A percentile compares a stretch with the other conserved stretches of the same genome.
Evolutionary conservation across 805 yeast species (phyloP).

Genomic region (Metschnikowia corniflorae): DNA sequence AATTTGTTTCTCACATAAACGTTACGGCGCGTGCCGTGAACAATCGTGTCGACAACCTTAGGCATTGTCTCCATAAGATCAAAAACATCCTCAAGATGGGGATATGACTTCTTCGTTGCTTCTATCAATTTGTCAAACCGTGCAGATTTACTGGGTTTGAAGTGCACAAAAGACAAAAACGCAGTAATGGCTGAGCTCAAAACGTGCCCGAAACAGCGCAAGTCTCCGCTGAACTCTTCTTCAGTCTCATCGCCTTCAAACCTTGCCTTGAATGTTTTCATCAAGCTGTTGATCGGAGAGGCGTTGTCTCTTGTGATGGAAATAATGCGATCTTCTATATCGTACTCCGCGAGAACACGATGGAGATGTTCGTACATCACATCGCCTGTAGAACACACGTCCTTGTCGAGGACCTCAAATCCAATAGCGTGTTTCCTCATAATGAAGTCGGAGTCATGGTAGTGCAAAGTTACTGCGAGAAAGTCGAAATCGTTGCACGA

Average conservation of each 20-base stretch:
- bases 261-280: background rate
- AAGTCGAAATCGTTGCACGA: conserved; percentile 1
- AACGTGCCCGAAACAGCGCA: background rate
- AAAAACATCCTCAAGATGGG: background rate
- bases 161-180: background rate
- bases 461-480: conserved; percentile 3
- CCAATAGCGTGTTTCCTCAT: background rate
- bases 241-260: conserved; percentile 1
- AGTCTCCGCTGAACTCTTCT: conserved; percentile 2
- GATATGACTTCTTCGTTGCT: background rate
- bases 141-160: background rate
- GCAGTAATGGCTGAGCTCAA: conserved; percentile 2
- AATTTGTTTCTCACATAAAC: conserved; percentile 1
- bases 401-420: background rate
- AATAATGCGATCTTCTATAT: conserved; percentile 1
- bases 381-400: conserved; percentile 1
- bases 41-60: background rate
- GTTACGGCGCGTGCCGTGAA: conserved; percentile 1
- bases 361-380: conserved; percentile 3
- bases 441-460: conserved; percentile 1
- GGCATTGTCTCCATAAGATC: conserved; percentile 1
- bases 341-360: conserved; percentile 1
- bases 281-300: conserved; percentile 1
- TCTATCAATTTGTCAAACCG: background rate
- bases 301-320: conserved; percentile 1